Evolutionary conservation across 495 filamentous ascomycete species (phyloP).

Genomic region (Bryoglossum gracile): DNA sequence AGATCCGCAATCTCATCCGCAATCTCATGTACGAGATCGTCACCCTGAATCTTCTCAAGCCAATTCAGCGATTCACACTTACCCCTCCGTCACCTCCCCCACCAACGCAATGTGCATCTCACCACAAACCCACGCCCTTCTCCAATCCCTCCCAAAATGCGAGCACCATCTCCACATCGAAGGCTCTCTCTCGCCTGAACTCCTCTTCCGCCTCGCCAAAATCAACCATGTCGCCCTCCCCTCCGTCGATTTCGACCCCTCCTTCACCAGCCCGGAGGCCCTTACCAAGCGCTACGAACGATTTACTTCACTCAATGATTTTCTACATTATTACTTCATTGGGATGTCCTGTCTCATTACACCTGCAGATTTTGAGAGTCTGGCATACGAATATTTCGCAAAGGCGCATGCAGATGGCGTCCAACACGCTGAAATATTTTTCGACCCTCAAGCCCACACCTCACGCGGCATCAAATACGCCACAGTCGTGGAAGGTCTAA

Average conservation of each 20-base stretch:
- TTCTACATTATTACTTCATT: slow-evolving; percentile 71
- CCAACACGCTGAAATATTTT: slow-evolving; percentile 71
- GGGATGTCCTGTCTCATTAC: slow-evolving; percentile 61
- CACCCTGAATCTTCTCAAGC: background rate
- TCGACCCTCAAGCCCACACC: slow-evolving; percentile 71
- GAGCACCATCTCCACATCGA: slow-evolving; percentile 78
- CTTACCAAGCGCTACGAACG: slow-evolving; percentile 51
- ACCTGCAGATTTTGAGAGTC: slow-evolving; percentile 59
- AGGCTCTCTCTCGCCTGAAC: slow-evolving; percentile 57
- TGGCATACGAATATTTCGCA: slow-evolving; percentile 66
- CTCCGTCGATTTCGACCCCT: slow-evolving; percentile 43
- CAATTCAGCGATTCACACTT: background rate
- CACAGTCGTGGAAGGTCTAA: slow-evolving; percentile 54
- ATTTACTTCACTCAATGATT: slow-evolving; percentile 69
- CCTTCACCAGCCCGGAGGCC: slow-evolving; percentile 52
- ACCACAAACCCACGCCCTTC: slow-evolving; percentile 50
- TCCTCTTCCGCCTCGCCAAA: slow-evolving; percentile 61
- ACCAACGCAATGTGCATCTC: slow-evolving; percentile 40
- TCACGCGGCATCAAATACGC: slow-evolving; percentile 52
- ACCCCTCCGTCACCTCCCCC: background rate
- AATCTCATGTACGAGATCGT: background rate
- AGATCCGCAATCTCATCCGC: background rate
- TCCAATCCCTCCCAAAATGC: slow-evolving; percentile 64
- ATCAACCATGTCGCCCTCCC: slow-evolving; percentile 58
- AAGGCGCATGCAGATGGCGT: slow-evolving; percentile 58